Percentiles rank a stretch among this genome's conserved stretches.
These are phyloP conservation scores for Acmispon strigosus DNA, from an alignment of 306 rosid species.

Conservation along the genomic window DNA sequence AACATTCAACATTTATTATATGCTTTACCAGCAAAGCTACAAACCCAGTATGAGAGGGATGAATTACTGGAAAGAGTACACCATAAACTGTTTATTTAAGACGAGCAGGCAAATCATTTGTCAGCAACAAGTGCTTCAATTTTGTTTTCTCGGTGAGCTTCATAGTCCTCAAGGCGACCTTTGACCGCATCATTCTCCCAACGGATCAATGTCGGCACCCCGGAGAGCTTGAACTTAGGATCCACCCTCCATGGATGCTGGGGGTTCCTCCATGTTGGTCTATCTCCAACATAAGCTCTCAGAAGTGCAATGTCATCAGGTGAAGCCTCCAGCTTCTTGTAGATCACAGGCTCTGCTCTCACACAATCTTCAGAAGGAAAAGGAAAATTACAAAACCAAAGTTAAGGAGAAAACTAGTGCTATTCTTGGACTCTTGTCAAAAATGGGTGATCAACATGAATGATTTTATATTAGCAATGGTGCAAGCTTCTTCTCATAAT, in stretches of 20 bases:
- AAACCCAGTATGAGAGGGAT: neutral
- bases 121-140: constrained; percentile 59
- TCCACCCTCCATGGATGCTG: constrained; percentile 79
- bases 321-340: constrained; percentile 62
- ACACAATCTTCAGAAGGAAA: constrained; percentile 56
- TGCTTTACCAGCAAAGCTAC: neutral
- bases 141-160: constrained; percentile 71
- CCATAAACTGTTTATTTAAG: neutral
- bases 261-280: constrained; percentile 87
- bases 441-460: neutral
- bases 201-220: constrained; percentile 69
- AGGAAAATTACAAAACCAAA: neutral
- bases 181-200: constrained; percentile 62
- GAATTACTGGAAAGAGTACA: constrained; percentile 5
- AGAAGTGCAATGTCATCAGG: constrained; percentile 54
- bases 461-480: too few relatives aligned
- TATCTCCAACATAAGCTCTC: constrained; percentile 80
- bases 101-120: constrained; percentile 24
- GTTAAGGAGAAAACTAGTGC: neutral
- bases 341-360: constrained; percentile 83
- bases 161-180: constrained; percentile 81
- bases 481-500: too few relatives aligned
- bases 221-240: constrained; percentile 64
- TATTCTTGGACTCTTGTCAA: neutral
- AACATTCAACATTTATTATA: constrained; percentile 3